phyloP scores from a whole-genome alignment of 192 early-diverging fungal species.

The Gamsiella multidivaricata region DNA sequence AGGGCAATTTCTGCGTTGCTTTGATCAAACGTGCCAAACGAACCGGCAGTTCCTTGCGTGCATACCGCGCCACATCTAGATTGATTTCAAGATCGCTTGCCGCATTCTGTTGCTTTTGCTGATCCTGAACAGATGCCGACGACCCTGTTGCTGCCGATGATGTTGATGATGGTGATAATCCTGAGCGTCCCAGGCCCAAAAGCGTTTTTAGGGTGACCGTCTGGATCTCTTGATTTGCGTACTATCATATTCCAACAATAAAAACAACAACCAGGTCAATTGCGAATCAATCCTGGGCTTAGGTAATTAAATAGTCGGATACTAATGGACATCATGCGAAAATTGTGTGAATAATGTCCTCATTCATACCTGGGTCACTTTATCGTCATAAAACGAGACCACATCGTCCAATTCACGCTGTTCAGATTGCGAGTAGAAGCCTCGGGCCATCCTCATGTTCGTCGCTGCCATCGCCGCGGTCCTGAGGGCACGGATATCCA shows the following conservation, averaged over 20 bases:
- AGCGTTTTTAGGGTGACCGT: constrained; percentile 85
- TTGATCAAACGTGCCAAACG: constrained; percentile 88
- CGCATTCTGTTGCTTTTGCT: constrained; percentile 58
- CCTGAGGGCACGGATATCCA: constrained; percentile 7
- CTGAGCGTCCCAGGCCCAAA: constrained; percentile 69
- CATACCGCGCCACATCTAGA: constrained; percentile 70
- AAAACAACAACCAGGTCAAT: neutral
- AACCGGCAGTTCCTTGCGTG: constrained; percentile 85
- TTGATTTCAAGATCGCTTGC: constrained; percentile 56
- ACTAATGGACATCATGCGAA: neutral
- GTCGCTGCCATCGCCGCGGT: constrained; percentile 13
- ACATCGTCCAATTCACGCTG: constrained; percentile 34
- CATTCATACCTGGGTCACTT: constrained; percentile 40
- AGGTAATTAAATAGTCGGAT: neutral
- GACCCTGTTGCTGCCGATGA: no score
- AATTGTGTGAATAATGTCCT: neutral
- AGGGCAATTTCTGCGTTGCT: constrained; percentile 90
- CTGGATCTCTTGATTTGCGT: constrained; percentile 67
- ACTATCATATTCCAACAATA: constrained; percentile 39
- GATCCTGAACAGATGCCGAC: no score
- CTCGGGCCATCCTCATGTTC: no score
- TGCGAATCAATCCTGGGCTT: neutral
- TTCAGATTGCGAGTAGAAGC: constrained; percentile 29
- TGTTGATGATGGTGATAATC: constrained; percentile 8
- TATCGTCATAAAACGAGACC: constrained; percentile 54